A percentile compares a stretch with the other conserved stretches of the same genome.
Conservation (phyloP, 192 early-diverging fungal genomes). For the Mortierella hygrophila region DNA sequence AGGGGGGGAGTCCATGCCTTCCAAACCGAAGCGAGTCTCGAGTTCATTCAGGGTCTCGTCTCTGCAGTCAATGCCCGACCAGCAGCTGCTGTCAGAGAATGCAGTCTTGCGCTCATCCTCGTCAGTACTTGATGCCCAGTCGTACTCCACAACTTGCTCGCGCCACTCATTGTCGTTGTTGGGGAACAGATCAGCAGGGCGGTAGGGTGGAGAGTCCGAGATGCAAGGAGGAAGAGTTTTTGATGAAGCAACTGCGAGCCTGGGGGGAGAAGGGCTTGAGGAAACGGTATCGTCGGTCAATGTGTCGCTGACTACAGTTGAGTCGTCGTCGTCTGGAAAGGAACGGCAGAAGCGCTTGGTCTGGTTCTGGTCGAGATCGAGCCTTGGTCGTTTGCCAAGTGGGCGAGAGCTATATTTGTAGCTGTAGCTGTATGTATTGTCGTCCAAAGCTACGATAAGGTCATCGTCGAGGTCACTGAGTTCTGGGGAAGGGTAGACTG, state of each 20-base stretch:
- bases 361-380: not conserved
- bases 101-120: not conserved
- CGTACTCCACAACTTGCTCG: not conserved
- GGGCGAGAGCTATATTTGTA: not conserved
- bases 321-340: not conserved
- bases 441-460: not conserved
- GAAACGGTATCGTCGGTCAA: too few species aligned
- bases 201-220: not conserved
- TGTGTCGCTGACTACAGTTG: not conserved
- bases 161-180: not conserved
- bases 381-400: not conserved
- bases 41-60: not conserved
- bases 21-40: not conserved
- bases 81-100: not conserved
- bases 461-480: not conserved
- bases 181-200: not conserved
- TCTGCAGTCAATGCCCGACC: constrained; percentile 2
- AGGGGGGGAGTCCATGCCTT: not conserved
- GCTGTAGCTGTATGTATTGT: not conserved
- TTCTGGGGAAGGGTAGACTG: not conserved
- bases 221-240: not conserved
- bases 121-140: not conserved
- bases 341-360: not conserved
- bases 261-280: not conserved
- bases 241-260: not conserved